phyloP scores from a whole-genome alignment of 1,284 basidiomycete species.

The Agaricales sp. region DNA sequence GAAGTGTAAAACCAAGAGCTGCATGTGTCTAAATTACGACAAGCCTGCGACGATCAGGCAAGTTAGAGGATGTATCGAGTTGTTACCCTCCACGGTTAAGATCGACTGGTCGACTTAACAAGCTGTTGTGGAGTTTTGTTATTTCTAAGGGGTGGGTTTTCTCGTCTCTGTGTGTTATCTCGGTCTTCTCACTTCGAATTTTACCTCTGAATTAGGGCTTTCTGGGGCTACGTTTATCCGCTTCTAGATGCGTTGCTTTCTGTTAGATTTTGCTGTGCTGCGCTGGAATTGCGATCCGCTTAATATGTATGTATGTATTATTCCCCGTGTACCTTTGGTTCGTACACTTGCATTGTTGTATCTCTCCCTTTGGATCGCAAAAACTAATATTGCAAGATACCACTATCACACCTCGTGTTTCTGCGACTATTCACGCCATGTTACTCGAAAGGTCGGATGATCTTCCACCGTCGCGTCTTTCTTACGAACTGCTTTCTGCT shows the following conservation, averaged over 20 bases:
- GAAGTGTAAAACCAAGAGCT: constrained; percentile 25
- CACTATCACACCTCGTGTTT: too few species aligned
- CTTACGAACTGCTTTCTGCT: too few species aligned
- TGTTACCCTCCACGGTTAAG: constrained; percentile 20
- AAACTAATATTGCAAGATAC: too few species aligned
- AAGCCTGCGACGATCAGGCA: constrained; percentile 29
- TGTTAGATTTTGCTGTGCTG: neutral
- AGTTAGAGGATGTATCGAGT: constrained; percentile 28
- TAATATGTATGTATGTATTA: too few species aligned
- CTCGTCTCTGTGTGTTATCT: neutral
- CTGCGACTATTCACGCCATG: too few species aligned
- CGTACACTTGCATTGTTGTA: neutral
- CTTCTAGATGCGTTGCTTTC: neutral
- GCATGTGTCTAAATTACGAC: constrained; percentile 31
- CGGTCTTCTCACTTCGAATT: neutral
- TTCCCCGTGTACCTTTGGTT: neutral
- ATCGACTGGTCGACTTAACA: neutral
- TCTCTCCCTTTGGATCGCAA: neutral
- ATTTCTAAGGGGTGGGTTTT: too few species aligned
- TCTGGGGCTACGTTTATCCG: neutral
- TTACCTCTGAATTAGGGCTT: neutral
- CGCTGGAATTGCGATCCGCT: neutral
- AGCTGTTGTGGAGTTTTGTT: neutral
- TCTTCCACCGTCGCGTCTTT: too few species aligned
- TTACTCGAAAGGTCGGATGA: too few species aligned